Conservation (phyloP, 305 asterid genomes). For the Fraxinus albicans region DNA sequence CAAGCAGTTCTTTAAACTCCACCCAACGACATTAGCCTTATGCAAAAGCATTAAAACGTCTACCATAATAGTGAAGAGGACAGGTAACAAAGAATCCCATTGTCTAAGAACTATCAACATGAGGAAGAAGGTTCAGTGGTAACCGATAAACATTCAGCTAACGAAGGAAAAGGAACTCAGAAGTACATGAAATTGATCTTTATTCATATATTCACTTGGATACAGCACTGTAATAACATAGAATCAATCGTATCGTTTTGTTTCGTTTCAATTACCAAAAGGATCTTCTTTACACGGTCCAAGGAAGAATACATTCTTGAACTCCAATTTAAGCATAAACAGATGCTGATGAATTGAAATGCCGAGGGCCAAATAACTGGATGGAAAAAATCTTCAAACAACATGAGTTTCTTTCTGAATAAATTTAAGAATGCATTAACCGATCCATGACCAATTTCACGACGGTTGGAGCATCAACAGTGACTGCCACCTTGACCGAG, state of each 20-base stretch:
- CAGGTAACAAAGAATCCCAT: not conserved
- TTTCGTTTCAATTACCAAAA: not conserved
- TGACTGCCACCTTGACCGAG: constrained; percentile 86
- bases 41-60: not conserved
- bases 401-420: not conserved
- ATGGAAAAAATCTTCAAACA: not conserved
- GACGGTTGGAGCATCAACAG: constrained; percentile 80
- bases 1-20: not conserved
- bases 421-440: constrained; percentile 51
- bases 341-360: not conserved
- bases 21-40: not conserved
- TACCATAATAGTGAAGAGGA: not conserved
- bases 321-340: not conserved
- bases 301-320: not conserved
- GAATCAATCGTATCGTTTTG: not conserved
- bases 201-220: not conserved
- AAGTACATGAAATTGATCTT: not conserved
- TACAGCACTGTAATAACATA: not conserved
- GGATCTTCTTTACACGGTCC: not conserved
- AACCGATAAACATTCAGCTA: not conserved
- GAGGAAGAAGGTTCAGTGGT: not conserved
- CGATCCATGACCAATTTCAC: constrained; percentile 82
- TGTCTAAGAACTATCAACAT: not conserved
- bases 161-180: not conserved
- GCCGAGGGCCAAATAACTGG: not conserved